phyloP scores from a whole-genome alignment of 2,329 filamentous ascomycete genomes.

The Lecanicillium sp. region DNA sequence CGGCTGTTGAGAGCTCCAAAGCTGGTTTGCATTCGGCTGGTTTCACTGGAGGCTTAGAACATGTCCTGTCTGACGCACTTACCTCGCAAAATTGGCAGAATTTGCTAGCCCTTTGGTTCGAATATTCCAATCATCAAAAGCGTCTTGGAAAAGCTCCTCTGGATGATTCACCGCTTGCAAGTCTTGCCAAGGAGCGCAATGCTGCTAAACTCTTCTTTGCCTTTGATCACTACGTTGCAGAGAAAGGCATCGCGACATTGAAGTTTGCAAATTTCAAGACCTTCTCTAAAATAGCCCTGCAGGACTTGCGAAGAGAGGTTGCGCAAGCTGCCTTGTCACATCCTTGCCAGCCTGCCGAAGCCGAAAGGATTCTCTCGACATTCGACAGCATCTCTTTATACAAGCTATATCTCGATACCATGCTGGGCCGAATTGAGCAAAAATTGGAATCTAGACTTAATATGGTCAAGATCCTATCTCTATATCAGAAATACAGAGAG shows the following conservation, averaged over 20 bases:
- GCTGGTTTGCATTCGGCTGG: constrained; percentile 24
- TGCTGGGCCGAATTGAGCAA: constrained; percentile 20
- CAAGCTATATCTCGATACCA: constrained; percentile 31
- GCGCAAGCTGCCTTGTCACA: constrained; percentile 22
- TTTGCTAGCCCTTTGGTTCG: constrained; percentile 27
- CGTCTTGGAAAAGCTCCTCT: constrained; percentile 8
- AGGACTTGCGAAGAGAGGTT: constrained; percentile 20
- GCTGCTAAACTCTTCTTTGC: constrained; percentile 23
- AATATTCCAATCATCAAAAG: constrained; percentile 18
- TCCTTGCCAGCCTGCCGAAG: constrained; percentile 24
- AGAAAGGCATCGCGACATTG: constrained; percentile 15
- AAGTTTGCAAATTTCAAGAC: constrained; percentile 15
- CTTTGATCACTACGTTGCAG: constrained; percentile 24
- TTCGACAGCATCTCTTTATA: constrained; percentile 31
- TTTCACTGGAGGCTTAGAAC: constrained; percentile 32
- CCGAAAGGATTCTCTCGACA: constrained; percentile 29
- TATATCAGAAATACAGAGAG: constrained; percentile 38
- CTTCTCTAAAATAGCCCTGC: constrained; percentile 16
- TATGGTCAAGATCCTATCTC: constrained; percentile 25
- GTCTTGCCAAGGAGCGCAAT: constrained; percentile 18
- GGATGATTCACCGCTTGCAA: constrained; percentile 7
- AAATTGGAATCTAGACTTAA: constrained; percentile 19
- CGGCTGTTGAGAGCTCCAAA: constrained; percentile 32
- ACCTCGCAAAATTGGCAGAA: constrained; percentile 25
- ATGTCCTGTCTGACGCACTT: constrained; percentile 33